Evolutionary conservation across 1,284 basidiomycete genomes (phyloP).

Genomic region (Cutaneotrichosporon curvatum): DNA sequence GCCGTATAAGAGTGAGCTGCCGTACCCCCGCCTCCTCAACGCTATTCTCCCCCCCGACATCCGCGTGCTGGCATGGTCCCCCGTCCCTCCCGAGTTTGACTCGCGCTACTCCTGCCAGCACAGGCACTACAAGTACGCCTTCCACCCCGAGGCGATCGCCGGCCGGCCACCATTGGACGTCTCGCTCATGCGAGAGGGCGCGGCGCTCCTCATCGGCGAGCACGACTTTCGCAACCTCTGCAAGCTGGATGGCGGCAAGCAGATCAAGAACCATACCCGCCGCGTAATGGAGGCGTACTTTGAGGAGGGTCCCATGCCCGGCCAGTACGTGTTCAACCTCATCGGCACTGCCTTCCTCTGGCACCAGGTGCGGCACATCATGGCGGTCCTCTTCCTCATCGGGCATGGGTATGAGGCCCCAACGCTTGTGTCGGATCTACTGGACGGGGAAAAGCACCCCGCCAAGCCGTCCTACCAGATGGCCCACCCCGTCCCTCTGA

Average conservation of each 20-base stretch:
- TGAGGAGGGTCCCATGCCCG: slow-evolving; percentile 17
- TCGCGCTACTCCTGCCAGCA: slow-evolving; percentile 79
- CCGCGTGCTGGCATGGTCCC: slow-evolving; percentile 91
- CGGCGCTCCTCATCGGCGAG: slow-evolving; percentile 66
- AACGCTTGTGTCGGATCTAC: slow-evolving; percentile 61
- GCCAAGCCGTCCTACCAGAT: slow-evolving; percentile 88
- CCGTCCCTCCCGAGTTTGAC: slow-evolving; percentile 72
- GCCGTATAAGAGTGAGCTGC: slow-evolving; percentile 53
- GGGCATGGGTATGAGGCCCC: slow-evolving; percentile 74
- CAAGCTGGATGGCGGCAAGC: slow-evolving; percentile 89
- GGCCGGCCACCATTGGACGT: slow-evolving; percentile 56
- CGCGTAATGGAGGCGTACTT: slow-evolving; percentile 37
- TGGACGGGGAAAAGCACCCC: slow-evolving; percentile 56
- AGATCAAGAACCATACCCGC: slow-evolving; percentile 59
- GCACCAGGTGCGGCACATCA: slow-evolving; percentile 95
- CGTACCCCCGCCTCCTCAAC: slow-evolving; percentile 78
- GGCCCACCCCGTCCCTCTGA: slow-evolving; percentile 81
- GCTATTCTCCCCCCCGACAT: slow-evolving; percentile 83
- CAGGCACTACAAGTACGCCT: slow-evolving; percentile 98
- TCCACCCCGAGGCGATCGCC: slow-evolving; percentile 49
- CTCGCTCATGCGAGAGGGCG: slow-evolving; percentile 68
- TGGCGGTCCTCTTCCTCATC: slow-evolving; percentile 84
- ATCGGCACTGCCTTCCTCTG: slow-evolving; percentile 87
- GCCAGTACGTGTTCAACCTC: slow-evolving; percentile 69
- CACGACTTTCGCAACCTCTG: slow-evolving; percentile 97